These are phyloP conservation scores for Massariosphaeria phaeospora DNA, from an alignment of 495 filamentous ascomycete genomes.

Conservation along the genomic window DNA sequence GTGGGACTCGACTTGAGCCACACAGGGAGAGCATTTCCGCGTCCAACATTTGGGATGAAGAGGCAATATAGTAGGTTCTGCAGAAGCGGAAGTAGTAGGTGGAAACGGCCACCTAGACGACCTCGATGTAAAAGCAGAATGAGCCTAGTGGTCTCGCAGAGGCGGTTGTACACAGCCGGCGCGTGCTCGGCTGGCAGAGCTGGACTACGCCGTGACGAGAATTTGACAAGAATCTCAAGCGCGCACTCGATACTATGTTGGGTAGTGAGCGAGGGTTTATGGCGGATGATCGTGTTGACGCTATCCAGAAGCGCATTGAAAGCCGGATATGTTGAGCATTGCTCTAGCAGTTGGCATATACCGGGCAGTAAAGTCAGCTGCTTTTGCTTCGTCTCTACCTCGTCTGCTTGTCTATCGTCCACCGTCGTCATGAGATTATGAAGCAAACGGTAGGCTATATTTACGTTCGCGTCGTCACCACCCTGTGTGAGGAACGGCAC, in stretches of 20 bases:
- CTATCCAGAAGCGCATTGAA: conserved; percentile 23
- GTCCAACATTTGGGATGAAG: conserved; percentile 52
- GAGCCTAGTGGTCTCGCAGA: conserved; percentile 55
- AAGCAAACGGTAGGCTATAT: conserved; percentile 3
- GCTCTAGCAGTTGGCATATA: conserved; percentile 5
- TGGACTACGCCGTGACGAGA: conserved; percentile 12
- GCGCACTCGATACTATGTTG: conserved; percentile 27
- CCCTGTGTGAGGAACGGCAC: not conserved
- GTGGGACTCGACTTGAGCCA: conserved; percentile 40
- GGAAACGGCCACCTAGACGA: conserved; percentile 63
- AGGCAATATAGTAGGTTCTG: conserved; percentile 60
- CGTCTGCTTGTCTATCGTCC: conserved; percentile 1
- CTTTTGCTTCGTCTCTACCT: conserved; percentile 19
- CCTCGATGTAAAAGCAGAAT: conserved; percentile 58
- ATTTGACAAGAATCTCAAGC: conserved; percentile 9
- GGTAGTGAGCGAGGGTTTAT: conserved; percentile 14
- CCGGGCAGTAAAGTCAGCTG: conserved; percentile 15
- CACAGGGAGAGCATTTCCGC: conserved; percentile 46
- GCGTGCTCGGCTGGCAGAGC: conserved; percentile 42
- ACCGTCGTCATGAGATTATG: conserved; percentile 8
- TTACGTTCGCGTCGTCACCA: not conserved
- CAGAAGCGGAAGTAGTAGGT: conserved; percentile 60
- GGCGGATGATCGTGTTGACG: conserved; percentile 22
- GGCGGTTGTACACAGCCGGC: conserved; percentile 54
- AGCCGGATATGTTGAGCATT: not conserved